Conservation (phyloP, 179 eudicot genomes). For the Camellia oleifera region DNA sequence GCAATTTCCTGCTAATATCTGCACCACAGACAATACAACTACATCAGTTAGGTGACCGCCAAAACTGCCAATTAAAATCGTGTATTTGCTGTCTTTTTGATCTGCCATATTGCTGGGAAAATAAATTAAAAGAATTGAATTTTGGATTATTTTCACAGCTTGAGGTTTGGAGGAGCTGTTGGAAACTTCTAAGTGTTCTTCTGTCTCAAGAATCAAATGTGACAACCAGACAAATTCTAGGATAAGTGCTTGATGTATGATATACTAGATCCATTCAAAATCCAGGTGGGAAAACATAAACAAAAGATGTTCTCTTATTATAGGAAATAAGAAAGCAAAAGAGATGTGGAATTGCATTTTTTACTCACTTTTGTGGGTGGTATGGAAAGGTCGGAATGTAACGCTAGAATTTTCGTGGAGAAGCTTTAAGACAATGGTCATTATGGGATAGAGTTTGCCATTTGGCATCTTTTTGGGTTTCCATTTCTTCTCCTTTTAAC, state of each 20-base stretch:
- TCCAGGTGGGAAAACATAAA: background rate
- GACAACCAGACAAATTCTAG: background rate
- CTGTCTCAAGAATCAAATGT: background rate
- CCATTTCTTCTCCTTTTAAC: no score
- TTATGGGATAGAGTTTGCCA: no score
- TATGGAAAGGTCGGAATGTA: no score
- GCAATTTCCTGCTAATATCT: conserved; percentile 56
- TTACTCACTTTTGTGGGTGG: no score
- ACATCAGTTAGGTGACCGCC: background rate
- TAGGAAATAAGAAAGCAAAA: no score
- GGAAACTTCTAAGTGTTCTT: background rate
- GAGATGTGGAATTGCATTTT: no score
- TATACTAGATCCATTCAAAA: background rate
- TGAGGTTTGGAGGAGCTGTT: background rate
- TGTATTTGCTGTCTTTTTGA: no score
- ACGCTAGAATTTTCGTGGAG: no score
- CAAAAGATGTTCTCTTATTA: background rate
- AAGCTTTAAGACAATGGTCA: no score
- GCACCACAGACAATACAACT: conserved; percentile 20
- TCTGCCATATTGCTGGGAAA: background rate
- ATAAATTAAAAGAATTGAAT: background rate
- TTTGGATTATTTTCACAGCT: background rate
- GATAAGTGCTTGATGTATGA: background rate
- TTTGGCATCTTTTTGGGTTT: no score
- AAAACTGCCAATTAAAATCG: no score